Base-by-base conservation (phyloP, 345 rosid species). In the Aegle marmelos region DNA sequence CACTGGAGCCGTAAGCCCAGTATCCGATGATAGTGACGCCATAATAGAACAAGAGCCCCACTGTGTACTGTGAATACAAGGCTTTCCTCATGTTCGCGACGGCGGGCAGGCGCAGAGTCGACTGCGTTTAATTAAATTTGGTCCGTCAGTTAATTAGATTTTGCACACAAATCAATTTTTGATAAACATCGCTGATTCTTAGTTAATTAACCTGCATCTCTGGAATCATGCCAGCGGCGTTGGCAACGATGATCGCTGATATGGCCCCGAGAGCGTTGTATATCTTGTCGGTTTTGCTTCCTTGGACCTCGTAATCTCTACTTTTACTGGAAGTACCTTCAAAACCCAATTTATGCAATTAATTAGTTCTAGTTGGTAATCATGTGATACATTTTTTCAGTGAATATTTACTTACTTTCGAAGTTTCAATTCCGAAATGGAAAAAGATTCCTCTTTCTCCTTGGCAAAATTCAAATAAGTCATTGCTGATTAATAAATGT, bases 71-170 rank as follows among this genome's bases (percentile, higher is more conserved):
- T 21, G 68, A 16, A 2, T 19, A 68, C 64, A 85, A 58, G 56
- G 87, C 85, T 58, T 77, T 79, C 77, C 83, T 82, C 87, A 82
- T 85, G 82, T 85, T 85, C 54, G 54, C n/a, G 27, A 82, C 83
- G 0, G 61, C 82, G 25, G 87, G 87, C 53, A 70, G 62, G 22
- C 83, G 79, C 2, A 85, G 73, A 19, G 87, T 85, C 31, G 83
- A 80, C 83, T 85, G 87, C 62, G 1, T 45, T 16, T 10, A 24
- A 45, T 45, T 45, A 45, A 45, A 45, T 45, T 45, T 45, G 50
- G 17, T 45, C 17, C 0, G 17, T 45, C 5, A 45, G 5, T 45
- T 45, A 3, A 3, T 45, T 45, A 45, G 17, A 45, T 11, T 45
- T 45, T 45, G 50, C 13, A 45, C 4, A 45, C 50, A 45, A 45